phyloP scores from a whole-genome alignment of 1,139 yeast species.

The Nakaseomyces glabratus region DNA sequence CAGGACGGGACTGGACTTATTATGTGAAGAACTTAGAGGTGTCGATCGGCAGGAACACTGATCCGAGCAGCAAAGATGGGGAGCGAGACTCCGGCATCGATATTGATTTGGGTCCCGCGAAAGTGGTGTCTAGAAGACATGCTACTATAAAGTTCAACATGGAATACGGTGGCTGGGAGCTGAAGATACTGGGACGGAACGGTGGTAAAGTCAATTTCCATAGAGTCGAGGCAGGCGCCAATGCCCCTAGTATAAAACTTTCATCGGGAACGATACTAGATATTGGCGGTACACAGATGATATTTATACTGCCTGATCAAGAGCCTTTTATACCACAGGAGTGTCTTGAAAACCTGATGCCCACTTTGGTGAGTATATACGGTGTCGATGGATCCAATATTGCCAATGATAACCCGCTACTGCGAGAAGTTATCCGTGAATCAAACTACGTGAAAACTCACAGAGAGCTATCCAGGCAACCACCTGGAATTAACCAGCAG shows the following conservation, averaged over 20 bases:
- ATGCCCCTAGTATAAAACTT: slow-evolving; percentile 42
- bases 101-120: slow-evolving; percentile 91
- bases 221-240: slow-evolving; percentile 42
- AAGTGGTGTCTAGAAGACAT: slow-evolving; percentile 83
- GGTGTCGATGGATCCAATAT: slow-evolving; percentile 16
- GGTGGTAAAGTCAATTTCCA: slow-evolving; percentile 80
- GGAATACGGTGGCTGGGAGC: slow-evolving; percentile 70
- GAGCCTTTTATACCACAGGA: slow-evolving; percentile 56
- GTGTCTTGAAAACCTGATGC: slow-evolving; percentile 37
- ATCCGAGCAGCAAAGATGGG: slow-evolving; percentile 28
- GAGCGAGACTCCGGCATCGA: slow-evolving; percentile 37
- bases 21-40: slow-evolving; percentile 77
- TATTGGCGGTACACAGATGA: slow-evolving; percentile 97
- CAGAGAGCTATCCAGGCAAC: slow-evolving; percentile 7
- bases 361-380: slow-evolving; percentile 24
- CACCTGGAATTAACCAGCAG: slow-evolving; percentile 14
- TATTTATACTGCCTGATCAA: slow-evolving; percentile 91
- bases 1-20: slow-evolving; percentile 91
- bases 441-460: slow-evolving; percentile 12
- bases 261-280: slow-evolving; percentile 83
- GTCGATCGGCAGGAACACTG: slow-evolving; percentile 81
- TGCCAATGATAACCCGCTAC: slow-evolving; percentile 14
- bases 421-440: slow-evolving; percentile 19
- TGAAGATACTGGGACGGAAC: slow-evolving; percentile 72
- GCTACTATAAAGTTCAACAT: slow-evolving; percentile 73